Evolutionary conservation across 176 grass and related monocot species (phyloP).

Genomic region (Phyllostachys edulis): DNA sequence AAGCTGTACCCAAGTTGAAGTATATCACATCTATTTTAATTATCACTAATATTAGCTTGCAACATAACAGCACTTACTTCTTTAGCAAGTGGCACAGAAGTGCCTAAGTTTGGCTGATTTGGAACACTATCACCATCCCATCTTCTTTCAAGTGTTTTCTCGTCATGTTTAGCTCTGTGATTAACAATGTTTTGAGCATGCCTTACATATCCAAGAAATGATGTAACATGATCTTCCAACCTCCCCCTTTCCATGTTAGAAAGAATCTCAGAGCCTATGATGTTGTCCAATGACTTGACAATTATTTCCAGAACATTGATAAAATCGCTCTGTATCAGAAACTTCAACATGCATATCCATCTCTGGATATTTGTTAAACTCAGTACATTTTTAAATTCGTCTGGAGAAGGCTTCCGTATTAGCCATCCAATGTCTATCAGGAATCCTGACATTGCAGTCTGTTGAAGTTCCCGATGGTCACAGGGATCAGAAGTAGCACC

Average conservation of each 20-base stretch:
- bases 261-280: constrained; percentile 52
- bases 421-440: constrained; percentile 93
- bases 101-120: constrained; percentile 18
- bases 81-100: constrained; percentile 31
- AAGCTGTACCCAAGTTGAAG: background rate
- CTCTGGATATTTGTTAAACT: constrained; percentile 68
- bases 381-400: constrained; percentile 54
- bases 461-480: constrained; percentile 32
- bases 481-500: constrained; percentile 28
- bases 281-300: constrained; percentile 54
- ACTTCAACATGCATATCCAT: constrained; percentile 65
- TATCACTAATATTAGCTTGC: constrained; percentile 13
- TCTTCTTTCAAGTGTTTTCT: constrained; percentile 24
- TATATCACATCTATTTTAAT: background rate
- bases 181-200: constrained; percentile 52
- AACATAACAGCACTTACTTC: constrained; percentile 57
- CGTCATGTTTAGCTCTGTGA: constrained; percentile 36
- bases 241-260: constrained; percentile 56
- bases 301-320: constrained; percentile 69
- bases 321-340: constrained; percentile 63
- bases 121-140: constrained; percentile 25
- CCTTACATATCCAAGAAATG: constrained; percentile 56
- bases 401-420: constrained; percentile 51
- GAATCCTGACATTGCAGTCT: constrained; percentile 61
- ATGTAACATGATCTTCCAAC: constrained; percentile 53